A percentile compares a stretch with the other conserved stretches of the same genome.
phyloP scores from a whole-genome alignment of 2,329 filamentous ascomycete genomes.

The Colletotrichum gloeosporioides region DNA sequence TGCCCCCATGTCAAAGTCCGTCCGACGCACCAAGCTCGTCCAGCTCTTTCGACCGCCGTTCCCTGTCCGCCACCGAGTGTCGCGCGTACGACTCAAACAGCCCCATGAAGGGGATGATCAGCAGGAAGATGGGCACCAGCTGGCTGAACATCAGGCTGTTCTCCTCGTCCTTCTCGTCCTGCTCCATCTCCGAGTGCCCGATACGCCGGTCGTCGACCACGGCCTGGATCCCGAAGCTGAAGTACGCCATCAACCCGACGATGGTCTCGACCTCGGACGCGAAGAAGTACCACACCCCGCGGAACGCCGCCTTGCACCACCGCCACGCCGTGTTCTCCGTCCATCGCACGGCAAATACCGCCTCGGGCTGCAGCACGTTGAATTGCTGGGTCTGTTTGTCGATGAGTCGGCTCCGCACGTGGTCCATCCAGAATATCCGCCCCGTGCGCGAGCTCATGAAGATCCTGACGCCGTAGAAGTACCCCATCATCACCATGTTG shows the following conservation, averaged over 20 bases:
- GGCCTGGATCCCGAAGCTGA: not conserved
- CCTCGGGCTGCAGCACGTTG: not conserved
- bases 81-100: constrained; percentile 15
- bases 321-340: not conserved
- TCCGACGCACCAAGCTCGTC: not conserved
- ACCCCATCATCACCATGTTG: not conserved
- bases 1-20: not conserved
- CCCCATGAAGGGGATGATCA: constrained; percentile 22
- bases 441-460: constrained; percentile 4
- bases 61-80: not conserved
- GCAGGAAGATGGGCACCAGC: constrained; percentile 22
- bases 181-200: constrained; percentile 13
- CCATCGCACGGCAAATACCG: not conserved
- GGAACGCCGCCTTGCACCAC: not conserved
- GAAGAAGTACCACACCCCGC: not conserved
- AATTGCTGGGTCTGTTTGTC: not conserved
- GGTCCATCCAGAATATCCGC: not conserved
- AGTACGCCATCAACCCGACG: not conserved
- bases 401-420: not conserved
- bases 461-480: not conserved
- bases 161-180: constrained; percentile 3
- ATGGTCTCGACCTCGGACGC: constrained; percentile 7
- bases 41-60: not conserved
- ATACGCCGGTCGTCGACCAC: not conserved
- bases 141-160: constrained; percentile 22